phyloP scores from a whole-genome alignment of 345 rosid species.

The Pistacia vera region DNA sequence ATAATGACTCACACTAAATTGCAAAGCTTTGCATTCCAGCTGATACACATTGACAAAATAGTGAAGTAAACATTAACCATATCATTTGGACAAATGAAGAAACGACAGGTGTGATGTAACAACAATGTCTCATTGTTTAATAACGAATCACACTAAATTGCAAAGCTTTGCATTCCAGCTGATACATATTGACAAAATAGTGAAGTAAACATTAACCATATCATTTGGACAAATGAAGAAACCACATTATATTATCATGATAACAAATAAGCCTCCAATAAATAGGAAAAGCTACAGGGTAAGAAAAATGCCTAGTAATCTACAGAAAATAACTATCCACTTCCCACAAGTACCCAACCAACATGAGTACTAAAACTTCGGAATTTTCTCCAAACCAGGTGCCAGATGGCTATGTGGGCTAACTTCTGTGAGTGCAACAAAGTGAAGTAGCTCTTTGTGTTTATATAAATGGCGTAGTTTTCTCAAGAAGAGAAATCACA shows the following conservation, averaged over 20 bases:
- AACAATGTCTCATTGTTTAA: not conserved
- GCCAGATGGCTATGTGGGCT: no score
- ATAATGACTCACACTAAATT: not conserved
- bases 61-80: not conserved
- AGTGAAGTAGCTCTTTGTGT: not conserved
- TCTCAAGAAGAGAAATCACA: not conserved
- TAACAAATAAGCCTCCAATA: not conserved
- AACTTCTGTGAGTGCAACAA: not conserved
- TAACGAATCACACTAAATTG: not conserved
- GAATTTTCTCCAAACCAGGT: not conserved
- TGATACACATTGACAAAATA: not conserved
- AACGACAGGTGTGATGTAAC: no score
- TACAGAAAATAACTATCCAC: not conserved
- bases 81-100: not conserved
- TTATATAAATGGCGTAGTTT: not conserved
- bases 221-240: not conserved
- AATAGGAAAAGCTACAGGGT: not conserved
- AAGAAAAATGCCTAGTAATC: not conserved
- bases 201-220: not conserved
- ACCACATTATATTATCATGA: not conserved
- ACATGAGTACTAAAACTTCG: not conserved
- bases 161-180: conserved; percentile 1
- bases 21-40: not conserved
- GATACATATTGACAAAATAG: not conserved
- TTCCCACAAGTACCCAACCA: not conserved